Conservation (phyloP, 768 basidiomycete genomes). For the Podaxis sp. region DNA sequence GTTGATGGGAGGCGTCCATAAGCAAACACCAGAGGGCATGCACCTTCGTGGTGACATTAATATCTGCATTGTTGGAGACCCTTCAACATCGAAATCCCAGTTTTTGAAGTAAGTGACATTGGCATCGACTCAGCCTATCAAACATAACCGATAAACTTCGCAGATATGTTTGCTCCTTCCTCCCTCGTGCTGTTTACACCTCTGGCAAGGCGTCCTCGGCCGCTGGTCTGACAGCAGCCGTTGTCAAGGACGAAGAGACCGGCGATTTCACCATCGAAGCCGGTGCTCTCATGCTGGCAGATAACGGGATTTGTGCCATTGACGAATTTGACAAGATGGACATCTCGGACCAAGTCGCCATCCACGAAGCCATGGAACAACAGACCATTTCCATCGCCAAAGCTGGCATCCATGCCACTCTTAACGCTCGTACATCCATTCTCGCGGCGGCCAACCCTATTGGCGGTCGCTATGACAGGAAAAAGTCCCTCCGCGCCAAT, state of each 20-base stretch:
- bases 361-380: constrained; percentile 99
- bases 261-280: constrained; percentile 99
- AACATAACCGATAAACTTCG: constrained; percentile 3
- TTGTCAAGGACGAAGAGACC: constrained; percentile 97
- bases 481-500: constrained; percentile 87
- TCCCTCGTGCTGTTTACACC: constrained; percentile 97
- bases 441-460: constrained; percentile 97
- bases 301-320: constrained; percentile 99
- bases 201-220: constrained; percentile 99
- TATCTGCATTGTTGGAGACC: constrained; percentile 97
- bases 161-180: constrained; percentile 97
- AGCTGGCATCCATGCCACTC: constrained; percentile 97
- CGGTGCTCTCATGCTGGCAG: constrained; percentile 97
- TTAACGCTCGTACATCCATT: constrained; percentile 97
- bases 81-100: constrained; percentile 96
- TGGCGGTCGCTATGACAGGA: constrained; percentile 95
- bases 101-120: constrained; percentile 81
- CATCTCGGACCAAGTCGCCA: constrained; percentile 95
- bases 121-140: neutral
- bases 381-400: constrained; percentile 99
- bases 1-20: constrained; percentile 98
- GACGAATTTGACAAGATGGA: constrained; percentile 99
- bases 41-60: constrained; percentile 98
- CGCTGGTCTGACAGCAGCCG: constrained; percentile 97
- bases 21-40: constrained; percentile 95